Conservation (phyloP, 208 protist species). For the Tritrichomonas musculus region DNA sequence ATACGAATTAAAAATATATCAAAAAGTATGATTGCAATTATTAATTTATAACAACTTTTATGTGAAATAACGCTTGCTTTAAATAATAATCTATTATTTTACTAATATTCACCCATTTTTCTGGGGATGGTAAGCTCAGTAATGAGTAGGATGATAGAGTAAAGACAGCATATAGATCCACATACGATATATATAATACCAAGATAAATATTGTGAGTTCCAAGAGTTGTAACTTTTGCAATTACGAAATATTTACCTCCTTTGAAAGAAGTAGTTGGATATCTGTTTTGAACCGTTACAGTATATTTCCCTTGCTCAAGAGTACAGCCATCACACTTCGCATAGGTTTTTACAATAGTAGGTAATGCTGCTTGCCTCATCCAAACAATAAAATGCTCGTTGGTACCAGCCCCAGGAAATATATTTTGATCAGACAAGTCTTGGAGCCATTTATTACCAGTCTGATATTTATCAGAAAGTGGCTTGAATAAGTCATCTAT, state of each 20-base stretch:
- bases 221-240: neutral
- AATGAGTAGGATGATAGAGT: neutral
- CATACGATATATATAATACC: neutral
- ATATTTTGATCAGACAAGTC: neutral
- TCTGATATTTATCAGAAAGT: neutral
- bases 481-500: neutral
- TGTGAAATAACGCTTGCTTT: no score
- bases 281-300: neutral
- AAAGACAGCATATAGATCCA: neutral
- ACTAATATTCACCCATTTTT: neutral
- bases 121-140: neutral
- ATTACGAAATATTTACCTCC: neutral
- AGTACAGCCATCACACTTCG: neutral
- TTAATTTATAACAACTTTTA: no score
- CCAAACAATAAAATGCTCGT: neutral
- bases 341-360: neutral
- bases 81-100: no score
- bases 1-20: no score
- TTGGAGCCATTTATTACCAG: neutral
- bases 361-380: neutral
- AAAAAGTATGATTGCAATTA: no score
- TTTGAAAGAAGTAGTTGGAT: neutral
- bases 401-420: neutral
- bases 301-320: neutral
- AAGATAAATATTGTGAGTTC: neutral